A percentile compares a stretch with the other conserved stretches of the same genome.
Evolutionary conservation across 2,329 filamentous ascomycete genomes (phyloP).

Genomic region (Colletotrichum incanum): DNA sequence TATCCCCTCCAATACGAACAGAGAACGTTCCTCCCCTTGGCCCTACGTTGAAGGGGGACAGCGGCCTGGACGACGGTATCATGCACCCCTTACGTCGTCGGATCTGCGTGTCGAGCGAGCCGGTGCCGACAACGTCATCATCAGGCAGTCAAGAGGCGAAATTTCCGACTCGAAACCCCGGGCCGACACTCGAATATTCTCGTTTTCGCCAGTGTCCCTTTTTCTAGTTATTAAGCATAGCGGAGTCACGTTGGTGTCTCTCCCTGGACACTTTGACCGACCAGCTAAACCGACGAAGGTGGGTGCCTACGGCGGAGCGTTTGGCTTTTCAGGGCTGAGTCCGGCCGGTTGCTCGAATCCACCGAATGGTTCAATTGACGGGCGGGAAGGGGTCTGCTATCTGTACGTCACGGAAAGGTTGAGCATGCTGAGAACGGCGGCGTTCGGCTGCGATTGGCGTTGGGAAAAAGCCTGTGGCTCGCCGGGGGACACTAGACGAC

Average conservation of each 20-base stretch:
- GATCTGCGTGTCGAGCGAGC: conserved; percentile 2
- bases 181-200: background rate
- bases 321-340: background rate
- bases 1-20: background rate
- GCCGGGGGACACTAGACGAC: background rate
- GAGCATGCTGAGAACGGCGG: background rate
- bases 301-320: background rate
- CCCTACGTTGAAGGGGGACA: conserved; percentile 9
- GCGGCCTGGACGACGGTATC: background rate
- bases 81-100: conserved; percentile 28
- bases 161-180: background rate
- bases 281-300: no score
- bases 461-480: background rate
- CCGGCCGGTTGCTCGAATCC: background rate
- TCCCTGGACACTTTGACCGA: background rate
- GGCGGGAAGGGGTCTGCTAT: background rate
- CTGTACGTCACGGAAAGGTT: background rate
- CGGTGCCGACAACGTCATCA: conserved; percentile 3
- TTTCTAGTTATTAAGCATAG: background rate
- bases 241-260: conserved; percentile 1
- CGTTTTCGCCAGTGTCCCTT: background rate
- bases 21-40: background rate
- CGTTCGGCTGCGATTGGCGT: conserved; percentile 1
- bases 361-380: background rate
- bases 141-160: background rate